Evolutionary conservation across 169 alveolate genomes (phyloP).

Genomic region (Cryptosporidium felis): DNA sequence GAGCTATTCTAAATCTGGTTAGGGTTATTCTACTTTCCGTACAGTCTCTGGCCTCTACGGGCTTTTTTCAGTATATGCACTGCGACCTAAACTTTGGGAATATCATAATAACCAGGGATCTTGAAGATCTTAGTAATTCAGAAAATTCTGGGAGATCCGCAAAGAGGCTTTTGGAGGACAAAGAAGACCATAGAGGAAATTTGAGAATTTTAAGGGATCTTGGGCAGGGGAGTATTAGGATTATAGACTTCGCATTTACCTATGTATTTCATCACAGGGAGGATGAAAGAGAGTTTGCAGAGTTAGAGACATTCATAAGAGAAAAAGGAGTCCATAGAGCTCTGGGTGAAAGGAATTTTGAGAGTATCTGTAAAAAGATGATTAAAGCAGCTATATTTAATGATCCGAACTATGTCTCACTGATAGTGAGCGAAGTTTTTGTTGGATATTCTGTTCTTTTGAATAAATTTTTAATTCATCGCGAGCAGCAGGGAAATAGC

Average conservation of each 20-base stretch:
- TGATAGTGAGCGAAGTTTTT: constrained; percentile 1
- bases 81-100: constrained; percentile 66
- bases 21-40: neutral
- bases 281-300: neutral
- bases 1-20: constrained; percentile 2
- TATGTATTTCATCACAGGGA: constrained; percentile 27
- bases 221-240: neutral
- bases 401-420: constrained; percentile 63
- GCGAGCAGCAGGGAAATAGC: neutral
- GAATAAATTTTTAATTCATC: neutral
- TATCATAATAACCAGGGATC: neutral
- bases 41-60: constrained; percentile 52
- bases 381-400: constrained; percentile 46
- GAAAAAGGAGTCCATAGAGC: neutral
- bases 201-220: neutral
- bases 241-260: constrained; percentile 53
- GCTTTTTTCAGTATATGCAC: constrained; percentile 28
- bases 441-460: constrained; percentile 8
- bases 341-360: constrained; percentile 35
- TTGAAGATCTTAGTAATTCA: too few relatives aligned
- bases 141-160: too few relatives aligned
- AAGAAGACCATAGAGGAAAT: constrained; percentile 10
- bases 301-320: neutral
- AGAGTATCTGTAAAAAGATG: constrained; percentile 13
- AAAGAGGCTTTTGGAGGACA: neutral